Evolutionary conservation across 2,329 filamentous ascomycete genomes (phyloP).

Genomic region (Trichoderma hamatum): DNA sequence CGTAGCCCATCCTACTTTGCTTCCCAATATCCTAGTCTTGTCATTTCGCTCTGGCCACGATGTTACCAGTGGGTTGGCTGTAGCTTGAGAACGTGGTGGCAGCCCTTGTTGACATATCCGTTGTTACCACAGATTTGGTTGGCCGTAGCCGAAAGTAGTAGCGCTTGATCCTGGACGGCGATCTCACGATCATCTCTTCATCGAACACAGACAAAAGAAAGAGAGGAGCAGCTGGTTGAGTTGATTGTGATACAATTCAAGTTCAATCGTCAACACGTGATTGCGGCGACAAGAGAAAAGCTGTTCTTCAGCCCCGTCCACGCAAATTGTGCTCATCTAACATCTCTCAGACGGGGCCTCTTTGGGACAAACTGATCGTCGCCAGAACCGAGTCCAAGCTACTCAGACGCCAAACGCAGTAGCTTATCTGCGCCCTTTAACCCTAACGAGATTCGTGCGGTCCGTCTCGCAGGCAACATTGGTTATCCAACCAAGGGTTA

Average conservation of each 20-base stretch:
- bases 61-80: background rate
- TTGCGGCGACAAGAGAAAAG: constrained; percentile 16
- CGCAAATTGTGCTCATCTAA: background rate
- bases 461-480: constrained; percentile 13
- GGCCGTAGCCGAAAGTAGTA: background rate
- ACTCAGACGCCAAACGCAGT: background rate
- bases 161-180: background rate
- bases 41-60: background rate
- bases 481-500: background rate
- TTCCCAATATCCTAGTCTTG: background rate
- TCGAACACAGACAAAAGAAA: background rate
- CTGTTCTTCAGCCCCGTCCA: background rate
- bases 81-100: background rate
- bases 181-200: background rate
- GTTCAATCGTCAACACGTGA: background rate
- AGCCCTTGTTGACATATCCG: background rate
- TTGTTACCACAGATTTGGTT: background rate
- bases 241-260: no score
- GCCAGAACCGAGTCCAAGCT: background rate
- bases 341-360: background rate
- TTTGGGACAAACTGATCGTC: background rate
- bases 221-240: background rate
- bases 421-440: background rate
- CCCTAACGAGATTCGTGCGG: background rate
- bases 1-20: background rate